A percentile compares a stretch with the other conserved stretches of the same genome.
phyloP scores from a whole-genome alignment of 192 early-diverging fungal genomes.

The Linnemannia exigua region DNA sequence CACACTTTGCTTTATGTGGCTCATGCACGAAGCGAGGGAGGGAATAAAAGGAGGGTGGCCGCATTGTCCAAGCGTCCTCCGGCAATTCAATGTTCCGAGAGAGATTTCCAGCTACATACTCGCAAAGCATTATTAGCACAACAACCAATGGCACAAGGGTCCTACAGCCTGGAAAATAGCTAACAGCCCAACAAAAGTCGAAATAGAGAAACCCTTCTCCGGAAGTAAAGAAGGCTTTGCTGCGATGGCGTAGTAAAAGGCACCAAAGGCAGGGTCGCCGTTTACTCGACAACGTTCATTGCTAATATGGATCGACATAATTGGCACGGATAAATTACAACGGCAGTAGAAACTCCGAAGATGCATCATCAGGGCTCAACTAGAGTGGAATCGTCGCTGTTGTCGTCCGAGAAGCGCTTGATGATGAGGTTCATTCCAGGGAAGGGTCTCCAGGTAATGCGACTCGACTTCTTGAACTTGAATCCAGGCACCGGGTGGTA shows the following conservation, averaged over 20 bases:
- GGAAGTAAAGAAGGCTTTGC: no score
- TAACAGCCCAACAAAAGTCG: no score
- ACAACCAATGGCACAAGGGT: background rate
- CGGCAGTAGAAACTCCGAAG: background rate
- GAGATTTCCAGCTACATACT: background rate
- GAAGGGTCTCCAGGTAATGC: constrained; percentile 61
- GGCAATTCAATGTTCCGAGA: background rate
- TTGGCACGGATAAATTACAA: background rate
- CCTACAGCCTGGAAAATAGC: no score
- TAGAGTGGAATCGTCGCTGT: background rate
- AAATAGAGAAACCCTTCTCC: no score
- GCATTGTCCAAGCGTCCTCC: background rate
- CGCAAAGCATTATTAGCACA: background rate
- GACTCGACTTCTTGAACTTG: constrained; percentile 57
- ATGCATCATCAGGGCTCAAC: background rate
- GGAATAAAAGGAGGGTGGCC: background rate
- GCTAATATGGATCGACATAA: background rate
- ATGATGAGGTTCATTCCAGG: constrained; percentile 60
- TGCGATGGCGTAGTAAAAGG: no score
- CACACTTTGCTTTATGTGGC: no score
- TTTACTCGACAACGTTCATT: no score
- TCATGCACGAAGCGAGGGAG: no score
- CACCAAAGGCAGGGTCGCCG: no score
- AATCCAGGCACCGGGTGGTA: constrained; percentile 60
- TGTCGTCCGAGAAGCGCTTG: constrained; percentile 17